These are phyloP conservation scores for Stagonosporopsis tanaceti DNA, from an alignment of 2,329 filamentous ascomycete species.

Conservation along the genomic window DNA sequence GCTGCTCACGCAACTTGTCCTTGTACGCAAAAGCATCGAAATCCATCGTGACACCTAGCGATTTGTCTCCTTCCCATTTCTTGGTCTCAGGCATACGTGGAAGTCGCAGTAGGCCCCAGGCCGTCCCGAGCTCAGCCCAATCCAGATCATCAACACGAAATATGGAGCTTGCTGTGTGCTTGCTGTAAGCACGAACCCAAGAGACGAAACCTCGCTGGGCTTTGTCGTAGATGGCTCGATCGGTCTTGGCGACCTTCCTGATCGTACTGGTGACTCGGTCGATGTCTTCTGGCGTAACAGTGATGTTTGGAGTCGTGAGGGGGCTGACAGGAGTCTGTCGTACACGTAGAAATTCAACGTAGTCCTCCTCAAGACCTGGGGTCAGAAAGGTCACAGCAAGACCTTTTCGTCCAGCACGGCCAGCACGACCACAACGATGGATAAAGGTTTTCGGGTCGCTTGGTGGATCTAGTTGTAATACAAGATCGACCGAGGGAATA, in stretches of 20 bases:
- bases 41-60: constrained; percentile 51
- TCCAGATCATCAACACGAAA: constrained; percentile 84
- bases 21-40: constrained; percentile 54
- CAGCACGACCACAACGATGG: constrained; percentile 70
- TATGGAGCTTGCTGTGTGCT: constrained; percentile 89
- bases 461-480: constrained; percentile 85
- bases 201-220: constrained; percentile 91
- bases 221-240: constrained; percentile 81
- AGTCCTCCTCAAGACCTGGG: constrained; percentile 86
- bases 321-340: constrained; percentile 82
- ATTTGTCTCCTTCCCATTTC: constrained; percentile 55
- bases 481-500: constrained; percentile 89
- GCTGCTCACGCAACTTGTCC: constrained; percentile 55
- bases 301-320: constrained; percentile 65
- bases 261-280: constrained; percentile 65
- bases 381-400: constrained; percentile 86
- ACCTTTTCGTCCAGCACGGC: constrained; percentile 72
- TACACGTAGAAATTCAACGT: constrained; percentile 84
- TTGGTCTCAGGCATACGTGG: constrained; percentile 90
- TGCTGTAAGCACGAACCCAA: constrained; percentile 90
- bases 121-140: constrained; percentile 81
- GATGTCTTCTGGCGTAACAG: constrained; percentile 69
- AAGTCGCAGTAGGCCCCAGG: constrained; percentile 85
- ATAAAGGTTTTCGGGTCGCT: constrained; percentile 87
- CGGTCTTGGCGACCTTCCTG: constrained; percentile 64